Evolutionary conservation across 2,329 filamentous ascomycete genomes (phyloP).

Genomic region (Periglandula ipomoeae): DNA sequence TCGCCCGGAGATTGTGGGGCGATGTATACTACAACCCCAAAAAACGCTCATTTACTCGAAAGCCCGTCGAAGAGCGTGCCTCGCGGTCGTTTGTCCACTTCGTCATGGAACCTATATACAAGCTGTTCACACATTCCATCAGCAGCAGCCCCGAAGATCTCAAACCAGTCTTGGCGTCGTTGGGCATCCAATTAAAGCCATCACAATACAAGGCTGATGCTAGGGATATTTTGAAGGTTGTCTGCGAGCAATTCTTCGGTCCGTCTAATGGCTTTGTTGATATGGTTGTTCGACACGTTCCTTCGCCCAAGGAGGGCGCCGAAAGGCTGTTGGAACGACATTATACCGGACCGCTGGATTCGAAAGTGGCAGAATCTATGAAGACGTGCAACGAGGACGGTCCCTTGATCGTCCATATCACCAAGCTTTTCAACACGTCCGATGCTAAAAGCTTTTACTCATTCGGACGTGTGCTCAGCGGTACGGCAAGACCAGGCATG

Average conservation of each 20-base stretch:
- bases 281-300: slow-evolving; percentile 85
- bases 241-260: slow-evolving; percentile 94
- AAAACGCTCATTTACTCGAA: slow-evolving; percentile 86
- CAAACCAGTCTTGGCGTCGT: slow-evolving; percentile 63
- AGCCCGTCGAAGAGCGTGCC: slow-evolving; percentile 68
- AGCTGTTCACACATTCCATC: slow-evolving; percentile 90
- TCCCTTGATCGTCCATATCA: slow-evolving; percentile 82
- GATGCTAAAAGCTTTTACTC: slow-evolving; percentile 90
- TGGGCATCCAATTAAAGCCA: slow-evolving; percentile 84
- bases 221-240: slow-evolving; percentile 75
- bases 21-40: slow-evolving; percentile 92
- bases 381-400: slow-evolving; percentile 77
- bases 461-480: slow-evolving; percentile 87
- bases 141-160: slow-evolving; percentile 82
- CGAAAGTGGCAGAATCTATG: slow-evolving; percentile 73
- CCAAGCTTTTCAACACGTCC: slow-evolving; percentile 82
- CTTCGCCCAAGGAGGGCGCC: slow-evolving; percentile 74
- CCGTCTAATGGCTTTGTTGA: slow-evolving; percentile 85
- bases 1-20: slow-evolving; percentile 82
- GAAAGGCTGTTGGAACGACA: slow-evolving; percentile 71
- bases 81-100: slow-evolving; percentile 90
- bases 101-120: slow-evolving; percentile 93
- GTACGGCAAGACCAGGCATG: slow-evolving; percentile 71
- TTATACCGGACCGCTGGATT: slow-evolving; percentile 85
- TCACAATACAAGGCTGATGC: slow-evolving; percentile 88